Percentiles rank a stretch among this genome's conserved stretches.
Evolutionary conservation across 23 red algal species (phyloP).

Genomic region (Gracilaria domingensis): DNA sequence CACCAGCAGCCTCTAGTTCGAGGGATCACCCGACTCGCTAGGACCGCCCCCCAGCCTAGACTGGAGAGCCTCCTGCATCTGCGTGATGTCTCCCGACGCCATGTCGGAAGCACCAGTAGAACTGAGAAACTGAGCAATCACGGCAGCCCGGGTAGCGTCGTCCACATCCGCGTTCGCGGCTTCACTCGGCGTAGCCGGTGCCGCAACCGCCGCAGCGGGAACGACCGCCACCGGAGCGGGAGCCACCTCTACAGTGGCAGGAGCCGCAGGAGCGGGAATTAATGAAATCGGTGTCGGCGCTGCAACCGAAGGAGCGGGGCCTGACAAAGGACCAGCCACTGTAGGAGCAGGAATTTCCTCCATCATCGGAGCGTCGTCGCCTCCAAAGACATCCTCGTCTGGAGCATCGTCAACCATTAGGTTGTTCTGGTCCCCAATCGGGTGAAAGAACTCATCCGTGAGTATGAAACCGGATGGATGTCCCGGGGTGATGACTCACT

Average conservation of each 20-base stretch:
- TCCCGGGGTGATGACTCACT: not conserved
- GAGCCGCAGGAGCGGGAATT: too few relatives aligned
- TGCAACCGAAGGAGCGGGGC: too few relatives aligned
- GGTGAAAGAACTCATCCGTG: not conserved
- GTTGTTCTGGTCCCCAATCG: not conserved
- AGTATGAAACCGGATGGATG: not conserved
- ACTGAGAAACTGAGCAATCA: not conserved
- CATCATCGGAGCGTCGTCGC: too few relatives aligned
- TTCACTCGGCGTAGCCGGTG: not conserved
- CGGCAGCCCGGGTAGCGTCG: not conserved
- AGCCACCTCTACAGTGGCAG: not conserved
- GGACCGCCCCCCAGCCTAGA: not conserved
- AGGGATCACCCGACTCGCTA: not conserved
- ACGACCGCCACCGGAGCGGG: too few relatives aligned
- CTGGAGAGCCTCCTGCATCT: not conserved
- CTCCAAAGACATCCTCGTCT: not conserved
- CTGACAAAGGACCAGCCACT: too few relatives aligned
- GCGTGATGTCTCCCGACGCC: not conserved
- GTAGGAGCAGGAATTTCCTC: too few relatives aligned
- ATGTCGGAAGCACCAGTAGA: not conserved
- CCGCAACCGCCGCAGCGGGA: not conserved
- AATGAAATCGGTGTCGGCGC: too few relatives aligned
- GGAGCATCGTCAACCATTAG: not conserved
- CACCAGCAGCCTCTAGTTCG: not conserved
- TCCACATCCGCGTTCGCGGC: not conserved